Evolutionary conservation across 768 basidiomycete species (phyloP).

Genomic region (Gloeostereum incarnatum): DNA sequence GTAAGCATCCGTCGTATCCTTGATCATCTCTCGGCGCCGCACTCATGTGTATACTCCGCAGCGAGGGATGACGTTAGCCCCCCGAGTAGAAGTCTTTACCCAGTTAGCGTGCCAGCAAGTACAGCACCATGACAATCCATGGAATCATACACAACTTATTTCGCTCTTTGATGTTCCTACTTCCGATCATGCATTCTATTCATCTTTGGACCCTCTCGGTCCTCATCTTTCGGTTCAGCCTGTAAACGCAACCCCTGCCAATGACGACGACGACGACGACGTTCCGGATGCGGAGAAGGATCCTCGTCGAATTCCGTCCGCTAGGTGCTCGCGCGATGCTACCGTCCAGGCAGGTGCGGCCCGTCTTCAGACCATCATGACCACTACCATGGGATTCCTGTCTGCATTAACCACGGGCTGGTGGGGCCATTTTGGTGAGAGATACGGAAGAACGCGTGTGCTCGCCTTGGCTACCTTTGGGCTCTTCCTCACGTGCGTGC

Average conservation of each 20-base stretch:
- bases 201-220: constrained; percentile 21
- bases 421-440: constrained; percentile 84
- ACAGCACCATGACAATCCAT: constrained; percentile 30
- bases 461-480: constrained; percentile 68
- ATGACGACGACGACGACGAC: constrained; percentile 16
- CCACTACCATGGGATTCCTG: constrained; percentile 68
- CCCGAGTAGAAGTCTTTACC: constrained; percentile 74
- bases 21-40: constrained; percentile 6
- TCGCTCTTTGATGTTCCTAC: constrained; percentile 1
- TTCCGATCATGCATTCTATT: constrained; percentile 14
- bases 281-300: constrained; percentile 15
- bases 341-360: constrained; percentile 66
- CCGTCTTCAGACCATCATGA: constrained; percentile 66
- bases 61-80: constrained; percentile 81
- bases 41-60: constrained; percentile 17
- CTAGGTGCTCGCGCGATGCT: constrained; percentile 32
- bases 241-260: constrained; percentile 5
- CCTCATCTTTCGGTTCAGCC: constrained; percentile 15
- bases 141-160: constrained; percentile 3
- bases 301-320: constrained; percentile 25
- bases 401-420: constrained; percentile 81
- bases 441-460: constrained; percentile 69
- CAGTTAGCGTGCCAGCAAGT: constrained; percentile 63
- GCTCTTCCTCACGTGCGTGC: constrained; percentile 24
- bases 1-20: constrained; percentile 41